Conservation (phyloP, 768 basidiomycete genomes). For the Phaeotremella skinneri region DNA sequence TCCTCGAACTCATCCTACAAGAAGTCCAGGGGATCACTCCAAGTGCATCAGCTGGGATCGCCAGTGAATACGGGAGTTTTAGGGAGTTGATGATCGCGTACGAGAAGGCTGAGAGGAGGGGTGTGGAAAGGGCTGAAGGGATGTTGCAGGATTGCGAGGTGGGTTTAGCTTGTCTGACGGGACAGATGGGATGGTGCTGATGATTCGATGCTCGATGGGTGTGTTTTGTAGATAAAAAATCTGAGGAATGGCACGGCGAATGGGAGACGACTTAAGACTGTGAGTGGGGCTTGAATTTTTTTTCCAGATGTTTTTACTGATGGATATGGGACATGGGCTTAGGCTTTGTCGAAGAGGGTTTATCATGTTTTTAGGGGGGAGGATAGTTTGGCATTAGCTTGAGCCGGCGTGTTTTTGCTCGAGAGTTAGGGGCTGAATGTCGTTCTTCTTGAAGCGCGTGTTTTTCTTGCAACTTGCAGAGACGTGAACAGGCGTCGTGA, state of each 20-base stretch:
- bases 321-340: background rate
- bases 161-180: constrained; percentile 11
- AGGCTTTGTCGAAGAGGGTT: constrained; percentile 39
- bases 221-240: constrained; percentile 27
- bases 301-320: background rate
- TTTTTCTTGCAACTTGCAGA: background rate
- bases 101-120: constrained; percentile 39
- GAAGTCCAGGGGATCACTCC: constrained; percentile 49
- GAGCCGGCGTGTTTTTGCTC: background rate
- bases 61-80: constrained; percentile 37
- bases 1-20: constrained; percentile 49
- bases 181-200: background rate
- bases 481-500: too few species aligned
- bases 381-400: constrained; percentile 42
- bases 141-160: constrained; percentile 46
- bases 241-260: constrained; percentile 34
- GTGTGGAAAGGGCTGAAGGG: constrained; percentile 24
- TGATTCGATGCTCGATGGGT: background rate
- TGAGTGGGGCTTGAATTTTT: constrained; percentile 7
- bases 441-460: background rate
- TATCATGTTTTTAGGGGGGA: constrained; percentile 36
- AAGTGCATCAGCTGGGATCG: constrained; percentile 42
- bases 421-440: background rate
- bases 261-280: constrained; percentile 31
- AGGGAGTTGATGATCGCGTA: constrained; percentile 45